phyloP scores from a whole-genome alignment of 352 stramenopile species.

The Globisporangium takayamanum region DNA sequence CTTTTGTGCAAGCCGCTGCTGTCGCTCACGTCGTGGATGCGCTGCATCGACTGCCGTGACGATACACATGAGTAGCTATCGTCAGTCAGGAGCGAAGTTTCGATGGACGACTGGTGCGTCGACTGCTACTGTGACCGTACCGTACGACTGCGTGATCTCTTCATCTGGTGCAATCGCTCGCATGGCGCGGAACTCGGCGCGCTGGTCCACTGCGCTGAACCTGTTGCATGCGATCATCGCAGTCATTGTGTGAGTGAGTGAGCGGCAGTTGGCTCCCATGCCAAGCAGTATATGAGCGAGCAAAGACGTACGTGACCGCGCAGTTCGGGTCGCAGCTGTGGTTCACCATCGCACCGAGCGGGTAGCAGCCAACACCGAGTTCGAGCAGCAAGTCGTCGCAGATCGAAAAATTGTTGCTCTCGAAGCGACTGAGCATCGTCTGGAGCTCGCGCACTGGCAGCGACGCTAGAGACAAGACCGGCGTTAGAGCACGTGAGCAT shows the following conservation, averaged over 20 bases:
- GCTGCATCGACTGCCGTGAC: conserved; percentile 46
- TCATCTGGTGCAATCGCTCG: conserved; percentile 32
- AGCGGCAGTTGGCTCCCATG: neutral
- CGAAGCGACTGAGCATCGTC: conserved; percentile 65
- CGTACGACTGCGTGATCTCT: conserved; percentile 64
- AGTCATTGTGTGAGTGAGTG: neutral
- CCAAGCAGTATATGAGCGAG: neutral
- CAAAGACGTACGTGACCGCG: conserved; percentile 43
- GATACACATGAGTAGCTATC: conserved; percentile 1
- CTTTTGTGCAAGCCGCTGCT: conserved; percentile 35
- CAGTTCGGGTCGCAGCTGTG: conserved; percentile 72
- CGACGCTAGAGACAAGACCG: conserved; percentile 6
- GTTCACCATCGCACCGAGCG: conserved; percentile 68
- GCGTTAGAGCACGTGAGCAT: too few species aligned
- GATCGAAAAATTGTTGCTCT: conserved; percentile 79
- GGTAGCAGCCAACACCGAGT: conserved; percentile 53
- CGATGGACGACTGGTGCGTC: too few species aligned
- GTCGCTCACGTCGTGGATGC: conserved; percentile 35
- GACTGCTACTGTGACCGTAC: conserved; percentile 15
- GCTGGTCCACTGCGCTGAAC: conserved; percentile 36
- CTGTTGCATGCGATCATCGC: conserved; percentile 9
- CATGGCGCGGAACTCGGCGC: conserved; percentile 52
- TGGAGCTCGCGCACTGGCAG: conserved; percentile 32
- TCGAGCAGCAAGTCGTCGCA: conserved; percentile 52
- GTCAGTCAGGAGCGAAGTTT: neutral